These are phyloP conservation scores for Debaryomyces psychrophilus DNA, from an alignment of 1,139 yeast genomes.

Conservation along the genomic window DNA sequence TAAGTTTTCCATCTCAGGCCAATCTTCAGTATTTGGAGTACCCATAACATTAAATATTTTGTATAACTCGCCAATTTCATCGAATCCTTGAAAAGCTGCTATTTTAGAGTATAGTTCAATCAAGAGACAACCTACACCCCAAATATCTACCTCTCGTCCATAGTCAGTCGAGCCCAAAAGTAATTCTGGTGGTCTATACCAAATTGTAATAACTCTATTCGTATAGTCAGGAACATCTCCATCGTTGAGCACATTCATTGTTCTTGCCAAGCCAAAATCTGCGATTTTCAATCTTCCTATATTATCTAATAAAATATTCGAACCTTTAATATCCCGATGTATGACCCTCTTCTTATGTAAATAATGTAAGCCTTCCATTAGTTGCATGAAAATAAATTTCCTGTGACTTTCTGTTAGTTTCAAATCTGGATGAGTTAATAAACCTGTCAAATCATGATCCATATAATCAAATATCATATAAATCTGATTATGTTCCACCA, in stretches of 20 bases:
- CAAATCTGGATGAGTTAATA: conserved; percentile 76
- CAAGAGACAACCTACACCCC: conserved; percentile 96
- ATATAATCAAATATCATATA: conserved; percentile 93
- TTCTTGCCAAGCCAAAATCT: conserved; percentile 92
- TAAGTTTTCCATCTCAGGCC: conserved; percentile 76
- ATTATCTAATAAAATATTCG: conserved; percentile 77
- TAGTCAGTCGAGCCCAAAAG: conserved; percentile 87
- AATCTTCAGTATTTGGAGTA: conserved; percentile 70
- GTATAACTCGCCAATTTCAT: conserved; percentile 81
- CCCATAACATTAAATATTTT: conserved; percentile 85
- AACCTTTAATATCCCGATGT: conserved; percentile 94
- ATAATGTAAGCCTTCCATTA: conserved; percentile 79
- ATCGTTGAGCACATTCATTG: conserved; percentile 58
- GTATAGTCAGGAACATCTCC: conserved; percentile 76
- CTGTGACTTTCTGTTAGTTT: conserved; percentile 65
- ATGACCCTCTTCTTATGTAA: conserved; percentile 78
- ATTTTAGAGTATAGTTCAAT: conserved; percentile 75
- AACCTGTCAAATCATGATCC: conserved; percentile 91
- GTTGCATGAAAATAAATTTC: conserved; percentile 75
- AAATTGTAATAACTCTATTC: conserved; percentile 89
- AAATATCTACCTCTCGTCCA: conserved; percentile 88
- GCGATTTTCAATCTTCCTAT: conserved; percentile 80
- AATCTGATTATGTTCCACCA: conserved; percentile 79
- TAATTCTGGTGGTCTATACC: conserved; percentile 98
- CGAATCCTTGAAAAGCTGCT: conserved; percentile 86